Percentiles rank a stretch among this genome's conserved stretches.
phyloP scores from a whole-genome alignment of 257 asterid genomes.

The Solanum neorickii region DNA sequence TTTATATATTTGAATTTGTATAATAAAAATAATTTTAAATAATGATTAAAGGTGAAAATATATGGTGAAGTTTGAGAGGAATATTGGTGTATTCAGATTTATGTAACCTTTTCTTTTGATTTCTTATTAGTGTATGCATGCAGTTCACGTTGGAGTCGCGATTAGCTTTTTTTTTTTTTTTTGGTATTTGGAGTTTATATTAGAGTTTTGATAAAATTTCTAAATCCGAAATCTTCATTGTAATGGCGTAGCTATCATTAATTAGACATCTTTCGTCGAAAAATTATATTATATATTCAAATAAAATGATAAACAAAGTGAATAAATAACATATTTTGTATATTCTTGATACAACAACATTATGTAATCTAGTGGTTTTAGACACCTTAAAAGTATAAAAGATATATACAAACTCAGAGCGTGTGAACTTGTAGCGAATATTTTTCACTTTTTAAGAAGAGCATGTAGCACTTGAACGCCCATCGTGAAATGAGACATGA shows the following conservation, averaged over 20 bases:
- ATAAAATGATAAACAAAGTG: no score
- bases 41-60: not conserved
- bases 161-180: fast-evolving
- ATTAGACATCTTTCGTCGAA: fast-evolving
- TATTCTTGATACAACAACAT: no score
- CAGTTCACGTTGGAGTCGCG: fast-evolving
- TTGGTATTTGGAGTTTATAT: fast-evolving
- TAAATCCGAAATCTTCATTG: fast-evolving
- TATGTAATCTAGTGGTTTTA: no score
- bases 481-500: no score
- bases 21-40: not conserved
- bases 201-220: fast-evolving
- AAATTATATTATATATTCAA: no score
- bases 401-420: no score
- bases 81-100: not conserved
- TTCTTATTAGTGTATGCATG: no score
- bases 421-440: no score
- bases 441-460: no score
- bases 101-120: not conserved
- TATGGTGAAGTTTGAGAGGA: not conserved
- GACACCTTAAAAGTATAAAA: no score
- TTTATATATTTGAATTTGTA: not conserved
- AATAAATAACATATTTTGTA: no score
- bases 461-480: no score
- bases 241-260: fast-evolving